Conservation (phyloP, 1,284 basidiomycete genomes). For the Stygiomarasmius scandens region DNA sequence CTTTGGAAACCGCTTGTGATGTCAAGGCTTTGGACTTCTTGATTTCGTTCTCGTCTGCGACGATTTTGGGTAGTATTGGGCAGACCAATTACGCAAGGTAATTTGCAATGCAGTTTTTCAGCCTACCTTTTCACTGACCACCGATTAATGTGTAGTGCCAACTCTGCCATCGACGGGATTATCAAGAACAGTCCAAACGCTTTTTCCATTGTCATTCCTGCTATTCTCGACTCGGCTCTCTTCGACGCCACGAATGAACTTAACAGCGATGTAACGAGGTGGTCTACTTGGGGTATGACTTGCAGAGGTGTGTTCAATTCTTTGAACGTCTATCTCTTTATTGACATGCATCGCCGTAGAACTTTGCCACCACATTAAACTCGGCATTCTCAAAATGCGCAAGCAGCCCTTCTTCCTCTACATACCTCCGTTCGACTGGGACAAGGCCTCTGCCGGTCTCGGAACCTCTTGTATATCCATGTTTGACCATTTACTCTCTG, state of each 20-base stretch:
- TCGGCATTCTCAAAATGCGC: constrained; percentile 21
- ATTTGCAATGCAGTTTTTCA: neutral
- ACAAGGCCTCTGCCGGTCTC: neutral
- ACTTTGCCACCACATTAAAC: constrained; percentile 30
- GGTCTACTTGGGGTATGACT: constrained; percentile 24
- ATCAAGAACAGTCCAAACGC: constrained; percentile 34
- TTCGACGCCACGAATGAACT: neutral
- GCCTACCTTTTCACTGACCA: no score
- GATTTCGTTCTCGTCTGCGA: constrained; percentile 38
- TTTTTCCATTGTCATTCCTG: constrained; percentile 37
- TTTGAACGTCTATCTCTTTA: neutral
- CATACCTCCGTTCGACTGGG: constrained; percentile 24
- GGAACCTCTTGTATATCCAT: neutral
- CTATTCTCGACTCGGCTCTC: constrained; percentile 31
- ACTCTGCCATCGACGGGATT: constrained; percentile 34
- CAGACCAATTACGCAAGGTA: constrained; percentile 40
- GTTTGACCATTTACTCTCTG: neutral
- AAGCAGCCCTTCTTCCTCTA: constrained; percentile 19
- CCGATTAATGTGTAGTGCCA: constrained; percentile 29
- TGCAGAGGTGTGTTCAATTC: constrained; percentile 30
- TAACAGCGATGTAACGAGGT: constrained; percentile 9
- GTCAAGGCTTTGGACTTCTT: constrained; percentile 36
- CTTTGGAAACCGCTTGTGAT: constrained; percentile 24
- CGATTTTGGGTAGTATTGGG: constrained; percentile 39
- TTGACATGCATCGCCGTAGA: neutral